A percentile compares a stretch with the other conserved stretches of the same genome.
These are phyloP conservation scores for Noccaea bulbosa DNA, from an alignment of 345 rosid species.

Conservation along the genomic window DNA sequence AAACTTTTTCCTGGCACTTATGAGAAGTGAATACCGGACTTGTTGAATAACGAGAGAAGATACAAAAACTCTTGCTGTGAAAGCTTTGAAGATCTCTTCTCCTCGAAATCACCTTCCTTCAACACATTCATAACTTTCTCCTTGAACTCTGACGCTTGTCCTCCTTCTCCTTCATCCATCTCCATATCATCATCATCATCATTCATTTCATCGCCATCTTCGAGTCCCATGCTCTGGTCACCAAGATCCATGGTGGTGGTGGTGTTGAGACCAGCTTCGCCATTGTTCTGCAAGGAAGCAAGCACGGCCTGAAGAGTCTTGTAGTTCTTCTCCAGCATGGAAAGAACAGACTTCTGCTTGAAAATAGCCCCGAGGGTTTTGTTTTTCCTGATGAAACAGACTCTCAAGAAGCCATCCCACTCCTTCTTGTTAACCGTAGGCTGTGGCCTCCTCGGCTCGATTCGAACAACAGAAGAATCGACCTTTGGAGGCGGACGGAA, in stretches of 20 bases:
- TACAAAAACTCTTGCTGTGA: conserved; percentile 81
- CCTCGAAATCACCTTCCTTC: conserved; percentile 69
- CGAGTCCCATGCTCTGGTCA: conserved; percentile 58
- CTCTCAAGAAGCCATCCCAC: conserved; percentile 86
- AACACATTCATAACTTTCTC: conserved; percentile 63
- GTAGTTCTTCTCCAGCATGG: conserved; percentile 78
- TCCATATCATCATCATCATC: conserved; percentile 50
- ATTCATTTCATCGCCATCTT: conserved; percentile 46
- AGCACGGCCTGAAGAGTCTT: conserved; percentile 73
- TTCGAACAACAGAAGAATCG: conserved; percentile 91
- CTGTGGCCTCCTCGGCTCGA: conserved; percentile 77
- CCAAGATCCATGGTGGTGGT: conserved; percentile 34
- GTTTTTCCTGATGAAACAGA: conserved; percentile 92
- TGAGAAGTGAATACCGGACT: conserved; percentile 81
- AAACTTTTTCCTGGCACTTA: conserved; percentile 28
- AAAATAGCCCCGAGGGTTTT: conserved; percentile 84
- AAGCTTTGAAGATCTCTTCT: conserved; percentile 79
- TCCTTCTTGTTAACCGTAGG: conserved; percentile 73
- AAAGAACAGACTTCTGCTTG: conserved; percentile 67
- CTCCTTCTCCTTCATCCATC: conserved; percentile 55
- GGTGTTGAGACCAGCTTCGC: conserved; percentile 9
- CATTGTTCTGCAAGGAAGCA: conserved; percentile 41
- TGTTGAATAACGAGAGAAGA: conserved; percentile 80
- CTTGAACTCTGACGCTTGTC: conserved; percentile 68
- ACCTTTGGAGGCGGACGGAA: conserved; percentile 96